Base-by-base conservation (phyloP, 192 early-diverging fungal species). In the Backusella liffmaniae region DNA sequence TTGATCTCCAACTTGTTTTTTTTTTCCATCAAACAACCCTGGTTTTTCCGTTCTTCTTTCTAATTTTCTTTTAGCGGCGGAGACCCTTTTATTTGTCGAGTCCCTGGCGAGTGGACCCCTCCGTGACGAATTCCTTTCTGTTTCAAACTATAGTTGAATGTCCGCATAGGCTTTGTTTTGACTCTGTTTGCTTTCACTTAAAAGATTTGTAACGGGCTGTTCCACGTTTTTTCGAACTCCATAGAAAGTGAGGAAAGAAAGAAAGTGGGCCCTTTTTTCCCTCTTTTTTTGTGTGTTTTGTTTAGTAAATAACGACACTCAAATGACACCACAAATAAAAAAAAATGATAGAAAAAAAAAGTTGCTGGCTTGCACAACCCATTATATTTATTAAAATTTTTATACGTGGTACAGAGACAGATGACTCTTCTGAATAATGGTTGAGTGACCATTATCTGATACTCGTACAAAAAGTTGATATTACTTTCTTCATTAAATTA, bases 101-200 rank as follows among this genome's bases (percentile, higher is more conserved):
- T 62, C 56, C 56, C 56, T 62, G 56, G 56, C 56, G 56, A 62
- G 56, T 62, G 56, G 56, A 62, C 56, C 56, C 56, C 56, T 62
- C 51, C 51, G 23, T 53, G 51, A 21, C 51, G 51, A 23, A 53
- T 21, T 13, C 5, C 56, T 13, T 29, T 62, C n/a, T 62, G 56
- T 62, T 62, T 62, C 56, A 62, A 18, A 51, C 49, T 51, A 51
- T 51, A 51, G 56, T 62, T 62, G 21, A 62, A 62, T 62, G 56
- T 29, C 56, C 56, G 56, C 56, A 29, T 62, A 62, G 5, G 10
- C 21, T 23, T 56, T 26, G 4, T 8, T 56, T 56, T 56, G 21
- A 26, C n/a, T 62, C 23, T 29, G 6, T 29, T 62, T 41, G 1
- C 1, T 62, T 29, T 62, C 26, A 62, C 56, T 62, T 62, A 26